These are phyloP conservation scores for Plasmodium malariae DNA, from an alignment of 169 alveolate species.

Conservation along the genomic window DNA sequence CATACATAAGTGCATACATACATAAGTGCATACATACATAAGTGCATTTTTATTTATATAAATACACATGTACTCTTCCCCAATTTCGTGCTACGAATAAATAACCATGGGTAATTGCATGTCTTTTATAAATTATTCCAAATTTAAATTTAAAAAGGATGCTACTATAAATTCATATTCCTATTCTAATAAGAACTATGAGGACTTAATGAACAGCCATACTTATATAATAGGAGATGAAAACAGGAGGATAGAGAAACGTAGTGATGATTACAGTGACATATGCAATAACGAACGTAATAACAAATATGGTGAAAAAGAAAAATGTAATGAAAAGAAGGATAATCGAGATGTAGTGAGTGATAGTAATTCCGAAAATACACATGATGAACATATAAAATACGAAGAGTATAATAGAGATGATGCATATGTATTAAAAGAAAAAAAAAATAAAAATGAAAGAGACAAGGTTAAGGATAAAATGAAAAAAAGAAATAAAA, in stretches of 20 bases:
- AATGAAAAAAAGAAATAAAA: neutral
- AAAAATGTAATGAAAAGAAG: neutral
- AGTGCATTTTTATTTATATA: too few species aligned
- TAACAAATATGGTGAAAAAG: neutral
- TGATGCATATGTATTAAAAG: neutral
- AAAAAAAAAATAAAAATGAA: conserved; percentile 7
- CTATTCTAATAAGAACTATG: conserved; percentile 2
- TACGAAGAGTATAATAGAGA: neutral
- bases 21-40: too few species aligned
- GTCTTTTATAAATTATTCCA: conserved; percentile 31
- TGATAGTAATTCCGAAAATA: neutral
- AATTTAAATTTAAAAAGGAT: conserved; percentile 33
- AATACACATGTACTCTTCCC: too few species aligned
- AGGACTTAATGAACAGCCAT: neutral
- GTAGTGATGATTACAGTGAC: neutral
- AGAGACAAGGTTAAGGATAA: neutral
- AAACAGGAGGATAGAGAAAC: neutral
- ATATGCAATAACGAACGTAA: neutral
- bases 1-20: too few species aligned
- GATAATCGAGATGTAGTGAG: neutral
- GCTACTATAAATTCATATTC: conserved; percentile 1
- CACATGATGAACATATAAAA: neutral
- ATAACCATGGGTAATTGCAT: conserved; percentile 67
- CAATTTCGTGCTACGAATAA: too few species aligned
- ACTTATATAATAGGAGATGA: neutral